Evolutionary conservation across 257 asterid species (phyloP).

Genomic region (Craterostigma plantagineum): DNA sequence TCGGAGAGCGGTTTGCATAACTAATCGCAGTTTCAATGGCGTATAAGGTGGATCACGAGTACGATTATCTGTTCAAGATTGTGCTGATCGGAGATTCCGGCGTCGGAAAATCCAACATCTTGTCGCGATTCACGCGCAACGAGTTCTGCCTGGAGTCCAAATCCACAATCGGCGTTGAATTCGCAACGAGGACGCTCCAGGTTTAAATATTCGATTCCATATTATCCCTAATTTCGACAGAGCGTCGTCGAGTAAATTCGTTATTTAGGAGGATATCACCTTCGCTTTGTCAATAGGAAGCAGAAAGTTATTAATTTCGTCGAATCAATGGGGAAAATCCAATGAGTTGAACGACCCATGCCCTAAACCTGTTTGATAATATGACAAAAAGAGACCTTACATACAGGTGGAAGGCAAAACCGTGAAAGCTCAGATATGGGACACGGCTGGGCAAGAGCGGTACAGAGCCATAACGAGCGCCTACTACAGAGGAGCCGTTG

Average conservation of each 20-base stretch:
- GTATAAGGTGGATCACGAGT: constrained; percentile 19
- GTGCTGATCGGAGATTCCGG: constrained; percentile 7
- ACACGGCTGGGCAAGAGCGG: constrained; percentile 41
- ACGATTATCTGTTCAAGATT: too few species aligned
- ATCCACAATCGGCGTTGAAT: constrained; percentile 40
- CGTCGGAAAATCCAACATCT: constrained; percentile 32
- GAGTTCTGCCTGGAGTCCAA: constrained; percentile 34
- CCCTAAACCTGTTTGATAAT: too few species aligned
- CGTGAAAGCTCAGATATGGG: constrained; percentile 40
- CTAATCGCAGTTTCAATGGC: constrained; percentile 11
- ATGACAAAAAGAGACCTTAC: too few species aligned
- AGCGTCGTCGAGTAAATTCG: too few species aligned
- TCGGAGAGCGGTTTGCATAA: too few species aligned
- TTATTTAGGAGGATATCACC: too few species aligned
- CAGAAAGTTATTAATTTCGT: too few species aligned
- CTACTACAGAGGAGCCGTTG: constrained; percentile 37
- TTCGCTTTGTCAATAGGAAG: too few species aligned
- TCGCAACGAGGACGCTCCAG: constrained; percentile 41
- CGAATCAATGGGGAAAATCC: too few species aligned
- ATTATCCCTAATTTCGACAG: too few species aligned
- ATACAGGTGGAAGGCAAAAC: constrained; percentile 33
- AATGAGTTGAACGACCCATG: too few species aligned
- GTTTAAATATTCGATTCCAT: constrained; percentile 5
- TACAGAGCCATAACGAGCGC: constrained; percentile 38
- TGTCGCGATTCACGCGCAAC: constrained; percentile 27